Evolutionary conservation across 2,329 filamentous ascomycete species (phyloP).

Genomic region (Blastomyces parvus): DNA sequence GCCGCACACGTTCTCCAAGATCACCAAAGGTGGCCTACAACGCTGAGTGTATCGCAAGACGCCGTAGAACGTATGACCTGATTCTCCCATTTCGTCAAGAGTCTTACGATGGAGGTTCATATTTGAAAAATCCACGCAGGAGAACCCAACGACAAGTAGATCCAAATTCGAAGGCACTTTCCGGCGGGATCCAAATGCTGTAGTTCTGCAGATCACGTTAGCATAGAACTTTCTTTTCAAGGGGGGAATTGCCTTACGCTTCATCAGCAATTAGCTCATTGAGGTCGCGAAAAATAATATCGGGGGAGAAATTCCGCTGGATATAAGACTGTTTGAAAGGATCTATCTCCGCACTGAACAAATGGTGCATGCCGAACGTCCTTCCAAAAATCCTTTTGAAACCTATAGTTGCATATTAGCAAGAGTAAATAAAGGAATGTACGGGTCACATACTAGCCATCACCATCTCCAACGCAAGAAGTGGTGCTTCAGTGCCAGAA

Average conservation of each 20-base stretch:
- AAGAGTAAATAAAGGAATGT: neutral
- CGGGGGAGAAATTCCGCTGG: conserved; percentile 47
- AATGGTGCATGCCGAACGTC: conserved; percentile 43
- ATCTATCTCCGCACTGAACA: conserved; percentile 56
- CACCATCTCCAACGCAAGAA: conserved; percentile 56
- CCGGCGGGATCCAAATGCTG: conserved; percentile 54
- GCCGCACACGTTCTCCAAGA: conserved; percentile 60
- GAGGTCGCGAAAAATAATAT: conserved; percentile 51
- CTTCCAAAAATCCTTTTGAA: conserved; percentile 25
- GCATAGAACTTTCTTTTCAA: neutral
- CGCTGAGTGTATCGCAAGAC: conserved; percentile 49
- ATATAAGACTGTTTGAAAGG: conserved; percentile 57
- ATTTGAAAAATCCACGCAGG: conserved; percentile 64
- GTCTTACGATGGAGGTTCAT: conserved; percentile 51
- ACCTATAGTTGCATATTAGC: conserved; percentile 18
- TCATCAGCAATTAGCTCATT: conserved; percentile 42
- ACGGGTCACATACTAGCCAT: conserved; percentile 31
- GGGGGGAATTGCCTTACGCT: conserved; percentile 35
- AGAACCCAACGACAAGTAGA: conserved; percentile 61
- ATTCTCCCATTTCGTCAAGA: conserved; percentile 51
- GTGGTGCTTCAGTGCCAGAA: conserved; percentile 66
- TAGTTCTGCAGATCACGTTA: conserved; percentile 41
- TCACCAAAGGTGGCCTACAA: conserved; percentile 52
- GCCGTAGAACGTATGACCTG: conserved; percentile 54
- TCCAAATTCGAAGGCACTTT: conserved; percentile 51